A percentile compares a stretch with the other conserved stretches of the same genome.
Evolutionary conservation across 306 rosid species (phyloP).

Genomic region (Vigna nakashimae): DNA sequence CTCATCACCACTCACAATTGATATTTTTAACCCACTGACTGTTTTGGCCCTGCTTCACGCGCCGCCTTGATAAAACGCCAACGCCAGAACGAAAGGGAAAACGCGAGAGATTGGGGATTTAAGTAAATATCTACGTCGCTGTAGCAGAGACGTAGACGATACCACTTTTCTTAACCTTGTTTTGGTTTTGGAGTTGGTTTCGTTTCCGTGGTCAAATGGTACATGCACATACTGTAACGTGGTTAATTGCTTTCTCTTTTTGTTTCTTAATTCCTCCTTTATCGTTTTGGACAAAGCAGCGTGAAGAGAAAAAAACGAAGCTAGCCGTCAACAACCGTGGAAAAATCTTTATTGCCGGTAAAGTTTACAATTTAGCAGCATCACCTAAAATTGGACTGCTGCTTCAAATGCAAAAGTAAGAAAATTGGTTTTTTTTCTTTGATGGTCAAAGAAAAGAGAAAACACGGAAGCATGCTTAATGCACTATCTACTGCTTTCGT

Average conservation of each 20-base stretch:
- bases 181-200: background rate
- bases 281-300: background rate
- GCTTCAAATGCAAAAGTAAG: background rate
- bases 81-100: background rate
- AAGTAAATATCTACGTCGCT: constrained; percentile 31
- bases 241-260: background rate
- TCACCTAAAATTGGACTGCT: background rate
- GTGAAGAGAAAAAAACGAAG: background rate
- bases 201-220: background rate
- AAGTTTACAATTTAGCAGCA: background rate
- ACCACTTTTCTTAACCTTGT: background rate
- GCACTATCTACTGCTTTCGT: too few relatives aligned
- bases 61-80: constrained; percentile 15
- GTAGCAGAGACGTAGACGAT: constrained; percentile 39
- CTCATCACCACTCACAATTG: background rate
- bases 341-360: background rate
- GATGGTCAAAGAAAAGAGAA: too few relatives aligned
- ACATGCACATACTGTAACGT: background rate
- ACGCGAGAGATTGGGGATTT: background rate
- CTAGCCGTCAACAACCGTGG: background rate
- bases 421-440: too few relatives aligned
- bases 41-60: background rate
- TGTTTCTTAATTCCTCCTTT: background rate
- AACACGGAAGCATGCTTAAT: too few relatives aligned
- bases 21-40: background rate